Conservation (phyloP, 805 yeast species). For the Saccharomycopsis sp. region DNA sequence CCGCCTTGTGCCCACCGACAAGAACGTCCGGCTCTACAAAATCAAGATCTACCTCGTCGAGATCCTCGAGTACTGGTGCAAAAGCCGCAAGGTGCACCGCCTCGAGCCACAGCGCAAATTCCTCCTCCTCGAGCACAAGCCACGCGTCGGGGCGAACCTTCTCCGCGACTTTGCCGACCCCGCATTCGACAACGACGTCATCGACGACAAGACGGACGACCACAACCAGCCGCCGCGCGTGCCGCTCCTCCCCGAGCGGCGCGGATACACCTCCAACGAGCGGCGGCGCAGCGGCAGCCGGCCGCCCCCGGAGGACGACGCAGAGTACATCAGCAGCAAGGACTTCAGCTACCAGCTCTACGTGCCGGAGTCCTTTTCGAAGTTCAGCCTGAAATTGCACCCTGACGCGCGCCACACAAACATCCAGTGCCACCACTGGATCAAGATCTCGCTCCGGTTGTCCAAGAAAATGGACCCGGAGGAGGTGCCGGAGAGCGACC, state of each 20-base stretch:
- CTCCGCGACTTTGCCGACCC: conserved; percentile 33
- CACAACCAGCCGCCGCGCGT: not conserved
- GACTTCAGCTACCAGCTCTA: conserved; percentile 84
- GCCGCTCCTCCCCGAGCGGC: not conserved
- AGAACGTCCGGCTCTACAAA: conserved; percentile 72
- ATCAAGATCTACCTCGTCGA: conserved; percentile 83
- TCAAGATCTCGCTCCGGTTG: conserved; percentile 77
- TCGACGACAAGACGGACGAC: conserved; percentile 10
- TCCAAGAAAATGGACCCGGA: conserved; percentile 60
- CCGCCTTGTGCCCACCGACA: conserved; percentile 78
- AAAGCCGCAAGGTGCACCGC: conserved; percentile 79
- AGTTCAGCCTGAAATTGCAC: conserved; percentile 55
- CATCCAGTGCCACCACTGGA: conserved; percentile 92
- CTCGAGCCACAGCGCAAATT: conserved; percentile 85
- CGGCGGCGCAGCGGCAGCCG: not conserved
- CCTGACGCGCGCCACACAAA: conserved; percentile 79
- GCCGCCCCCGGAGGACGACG: conserved; percentile 33
- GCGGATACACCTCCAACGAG: not conserved
- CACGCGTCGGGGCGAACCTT: conserved; percentile 43
- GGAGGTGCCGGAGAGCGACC: no score
- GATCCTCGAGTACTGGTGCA: conserved; percentile 84
- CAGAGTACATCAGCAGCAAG: conserved; percentile 57
- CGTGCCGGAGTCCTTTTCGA: conserved; percentile 50
- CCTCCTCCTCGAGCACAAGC: conserved; percentile 73
- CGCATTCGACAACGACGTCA: conserved; percentile 27